Evolutionary conservation across 2,329 filamentous ascomycete species (phyloP).

Genomic region (Fusarium sp.): DNA sequence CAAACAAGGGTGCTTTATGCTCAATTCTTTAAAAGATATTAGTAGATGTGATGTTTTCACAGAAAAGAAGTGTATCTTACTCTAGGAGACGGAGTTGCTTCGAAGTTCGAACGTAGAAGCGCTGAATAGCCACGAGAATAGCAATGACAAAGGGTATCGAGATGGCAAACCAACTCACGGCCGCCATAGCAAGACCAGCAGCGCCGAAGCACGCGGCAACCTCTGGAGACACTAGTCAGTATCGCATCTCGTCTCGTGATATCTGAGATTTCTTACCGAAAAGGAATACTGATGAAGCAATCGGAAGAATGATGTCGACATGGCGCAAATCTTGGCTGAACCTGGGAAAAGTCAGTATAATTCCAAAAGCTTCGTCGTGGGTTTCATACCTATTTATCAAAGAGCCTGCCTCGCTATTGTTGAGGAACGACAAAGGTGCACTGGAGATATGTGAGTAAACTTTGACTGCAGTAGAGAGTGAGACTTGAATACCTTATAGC

Average conservation of each 20-base stretch:
- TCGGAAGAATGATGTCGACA: conserved; percentile 56
- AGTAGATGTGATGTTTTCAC: not conserved
- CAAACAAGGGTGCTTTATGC: conserved; percentile 52
- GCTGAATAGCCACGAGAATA: conserved; percentile 61
- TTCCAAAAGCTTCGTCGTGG: rapidly evolving
- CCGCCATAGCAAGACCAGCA: conserved; percentile 59
- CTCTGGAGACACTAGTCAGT: conserved; percentile 35
- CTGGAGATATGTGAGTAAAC: conserved; percentile 20
- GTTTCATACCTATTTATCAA: conserved; percentile 46
- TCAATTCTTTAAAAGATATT: conserved; percentile 46
- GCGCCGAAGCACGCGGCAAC: conserved; percentile 57
- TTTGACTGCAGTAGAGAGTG: rapidly evolving
- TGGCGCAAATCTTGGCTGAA: conserved; percentile 61
- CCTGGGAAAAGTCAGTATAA: conserved; percentile 37
- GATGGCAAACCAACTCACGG: conserved; percentile 61
- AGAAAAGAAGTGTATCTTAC: conserved; percentile 19
- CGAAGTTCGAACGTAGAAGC: conserved; percentile 68
- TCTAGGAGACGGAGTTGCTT: conserved; percentile 68
- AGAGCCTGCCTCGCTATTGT: conserved; percentile 49
- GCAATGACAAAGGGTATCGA: conserved; percentile 60
- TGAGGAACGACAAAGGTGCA: conserved; percentile 48
- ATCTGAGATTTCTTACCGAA: conserved; percentile 38
- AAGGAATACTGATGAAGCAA: conserved; percentile 45
- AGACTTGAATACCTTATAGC: conserved; percentile 42
- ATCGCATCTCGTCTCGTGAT: too few relatives aligned